Evolutionary conservation across 345 rosid species (phyloP).

Genomic region (Salix dunnii): DNA sequence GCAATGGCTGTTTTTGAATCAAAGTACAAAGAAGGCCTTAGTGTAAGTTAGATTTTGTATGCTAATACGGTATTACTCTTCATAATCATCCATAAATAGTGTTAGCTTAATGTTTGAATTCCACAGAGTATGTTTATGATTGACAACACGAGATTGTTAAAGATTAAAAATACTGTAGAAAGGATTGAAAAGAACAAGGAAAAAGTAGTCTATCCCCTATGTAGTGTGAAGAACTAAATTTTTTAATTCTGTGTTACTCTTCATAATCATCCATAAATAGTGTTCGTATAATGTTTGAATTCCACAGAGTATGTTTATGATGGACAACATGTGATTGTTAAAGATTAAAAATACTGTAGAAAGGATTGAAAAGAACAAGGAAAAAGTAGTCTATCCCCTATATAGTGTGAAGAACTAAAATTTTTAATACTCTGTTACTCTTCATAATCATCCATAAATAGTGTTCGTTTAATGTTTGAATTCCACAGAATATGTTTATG

Average conservation of each 20-base stretch:
- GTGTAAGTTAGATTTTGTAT: slow-evolving; percentile 42
- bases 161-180: background rate
- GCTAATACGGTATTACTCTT: background rate
- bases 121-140: background rate
- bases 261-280: background rate
- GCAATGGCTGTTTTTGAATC: slow-evolving; percentile 83
- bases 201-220: background rate
- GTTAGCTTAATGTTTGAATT: background rate
- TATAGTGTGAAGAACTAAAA: background rate
- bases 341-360: background rate
- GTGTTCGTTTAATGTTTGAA: background rate
- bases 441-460: background rate
- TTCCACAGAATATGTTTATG: background rate
- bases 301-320: background rate
- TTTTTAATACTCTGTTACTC: background rate
- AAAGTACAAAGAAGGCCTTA: slow-evolving; percentile 73
- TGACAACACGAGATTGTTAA: background rate
- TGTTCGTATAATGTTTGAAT: background rate
- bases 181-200: background rate
- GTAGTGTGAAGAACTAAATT: background rate
- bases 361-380: background rate
- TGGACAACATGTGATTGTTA: background rate
- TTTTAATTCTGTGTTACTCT: background rate
- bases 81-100: background rate
- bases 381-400: background rate